Conservation (phyloP, 352 stramenopile genomes). For the Globisporangium radiosum region DNA sequence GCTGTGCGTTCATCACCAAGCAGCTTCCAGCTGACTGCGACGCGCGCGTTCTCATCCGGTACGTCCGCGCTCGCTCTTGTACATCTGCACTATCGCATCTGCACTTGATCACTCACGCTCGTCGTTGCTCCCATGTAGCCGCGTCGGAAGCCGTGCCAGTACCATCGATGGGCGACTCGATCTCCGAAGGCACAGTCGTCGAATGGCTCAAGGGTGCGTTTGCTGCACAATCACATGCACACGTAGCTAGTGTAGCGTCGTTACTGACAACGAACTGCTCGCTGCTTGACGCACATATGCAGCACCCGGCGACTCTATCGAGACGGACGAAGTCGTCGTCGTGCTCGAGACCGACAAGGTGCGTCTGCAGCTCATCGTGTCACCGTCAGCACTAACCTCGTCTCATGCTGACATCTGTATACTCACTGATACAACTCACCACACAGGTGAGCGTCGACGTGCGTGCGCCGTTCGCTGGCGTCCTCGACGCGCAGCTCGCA, state of each 20-base stretch:
- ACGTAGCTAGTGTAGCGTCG: no score
- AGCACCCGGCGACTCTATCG: constrained; percentile 90
- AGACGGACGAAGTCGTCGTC: constrained; percentile 95
- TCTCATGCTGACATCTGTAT: no score
- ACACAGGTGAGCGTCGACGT: constrained; percentile 88
- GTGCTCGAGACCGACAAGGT: constrained; percentile 99
- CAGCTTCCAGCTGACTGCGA: constrained; percentile 17
- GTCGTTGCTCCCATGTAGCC: constrained; percentile 14
- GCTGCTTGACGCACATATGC: neutral
- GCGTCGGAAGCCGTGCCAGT: constrained; percentile 60
- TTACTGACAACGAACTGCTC: no score
- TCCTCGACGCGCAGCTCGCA: constrained; percentile 89
- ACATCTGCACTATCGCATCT: no score
- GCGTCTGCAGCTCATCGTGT: neutral
- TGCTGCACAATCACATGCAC: no score
- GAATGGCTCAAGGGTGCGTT: constrained; percentile 90
- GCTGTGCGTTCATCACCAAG: neutral
- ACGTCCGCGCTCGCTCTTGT: neutral
- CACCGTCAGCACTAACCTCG: neutral
- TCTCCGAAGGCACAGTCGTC: constrained; percentile 97
- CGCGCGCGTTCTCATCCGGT: constrained; percentile 42
- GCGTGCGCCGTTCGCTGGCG: constrained; percentile 86
- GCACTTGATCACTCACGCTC: no score
- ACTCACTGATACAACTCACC: neutral
- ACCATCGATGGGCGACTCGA: constrained; percentile 93